Percentiles rank a stretch among this genome's conserved stretches.
These are phyloP conservation scores for Botrytis fabae DNA, from an alignment of 2,329 filamentous ascomycete genomes.

Conservation along the genomic window DNA sequence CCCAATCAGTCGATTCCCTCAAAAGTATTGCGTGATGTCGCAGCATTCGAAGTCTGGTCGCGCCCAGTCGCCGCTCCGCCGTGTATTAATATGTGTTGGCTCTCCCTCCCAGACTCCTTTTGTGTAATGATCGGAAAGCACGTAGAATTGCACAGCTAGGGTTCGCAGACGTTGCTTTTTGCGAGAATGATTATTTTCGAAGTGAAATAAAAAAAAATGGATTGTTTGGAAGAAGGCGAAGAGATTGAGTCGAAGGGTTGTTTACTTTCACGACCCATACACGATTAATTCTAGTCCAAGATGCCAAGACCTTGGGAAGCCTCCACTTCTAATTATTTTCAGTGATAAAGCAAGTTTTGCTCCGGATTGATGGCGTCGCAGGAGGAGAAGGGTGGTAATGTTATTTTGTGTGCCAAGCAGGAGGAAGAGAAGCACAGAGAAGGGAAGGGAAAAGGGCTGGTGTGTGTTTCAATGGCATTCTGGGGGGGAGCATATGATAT, in stretches of 20 bases:
- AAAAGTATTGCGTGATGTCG: constrained; percentile 38
- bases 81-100: not conserved
- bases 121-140: constrained; percentile 12
- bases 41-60: constrained; percentile 48
- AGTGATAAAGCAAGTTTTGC: constrained; percentile 13
- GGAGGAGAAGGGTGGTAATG: not conserved
- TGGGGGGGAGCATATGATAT: not conserved
- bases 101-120: not conserved
- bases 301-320: constrained; percentile 16
- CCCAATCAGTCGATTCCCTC: constrained; percentile 42
- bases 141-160: not conserved
- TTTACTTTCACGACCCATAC: not conserved
- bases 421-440: not conserved
- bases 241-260: constrained; percentile 6
- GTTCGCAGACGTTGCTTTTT: constrained; percentile 14
- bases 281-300: constrained; percentile 11
- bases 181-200: not conserved
- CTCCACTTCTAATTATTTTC: constrained; percentile 9
- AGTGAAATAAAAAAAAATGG: not conserved
- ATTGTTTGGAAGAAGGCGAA: not conserved
- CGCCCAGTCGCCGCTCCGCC: constrained; percentile 53
- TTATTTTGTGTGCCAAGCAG: not conserved
- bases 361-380: not conserved
- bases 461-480: not conserved
- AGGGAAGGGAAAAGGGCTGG: not conserved